Percentiles rank a stretch among this genome's conserved stretches.
These are phyloP conservation scores for Lepiota brunneoincarnata DNA, from an alignment of 768 basidiomycete genomes.

Conservation along the genomic window DNA sequence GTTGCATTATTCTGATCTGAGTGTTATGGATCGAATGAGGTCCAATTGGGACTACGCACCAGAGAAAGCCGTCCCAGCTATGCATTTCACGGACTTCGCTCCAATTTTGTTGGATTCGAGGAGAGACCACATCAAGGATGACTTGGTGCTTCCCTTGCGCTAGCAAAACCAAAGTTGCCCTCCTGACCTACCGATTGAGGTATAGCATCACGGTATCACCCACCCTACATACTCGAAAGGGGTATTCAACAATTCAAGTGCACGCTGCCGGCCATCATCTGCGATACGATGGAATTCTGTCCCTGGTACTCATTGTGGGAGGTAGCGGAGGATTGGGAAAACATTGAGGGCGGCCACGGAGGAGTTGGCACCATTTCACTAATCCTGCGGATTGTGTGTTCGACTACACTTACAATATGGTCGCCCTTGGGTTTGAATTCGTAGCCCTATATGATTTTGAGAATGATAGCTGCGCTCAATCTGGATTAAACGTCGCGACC, in stretches of 20 bases:
- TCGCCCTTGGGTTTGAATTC: conserved; percentile 21
- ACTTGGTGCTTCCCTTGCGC: conserved; percentile 11
- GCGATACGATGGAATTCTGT: conserved; percentile 23
- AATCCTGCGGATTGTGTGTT: conserved; percentile 15
- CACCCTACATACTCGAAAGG: conserved; percentile 23
- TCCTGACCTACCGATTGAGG: background rate
- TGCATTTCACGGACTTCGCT: conserved; percentile 7
- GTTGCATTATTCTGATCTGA: no score
- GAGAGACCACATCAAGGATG: conserved; percentile 6
- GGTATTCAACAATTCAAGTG: conserved; percentile 17
- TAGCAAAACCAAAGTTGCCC: background rate
- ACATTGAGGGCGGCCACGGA: no score
- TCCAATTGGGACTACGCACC: conserved; percentile 7
- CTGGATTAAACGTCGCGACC: background rate
- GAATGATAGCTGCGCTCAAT: conserved; percentile 2
- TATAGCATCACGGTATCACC: background rate
- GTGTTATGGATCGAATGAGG: background rate
- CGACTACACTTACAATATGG: conserved; percentile 19
- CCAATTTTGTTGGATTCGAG: conserved; percentile 7
- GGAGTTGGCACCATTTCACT: conserved; percentile 19
- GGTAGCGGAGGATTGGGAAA: conserved; percentile 22
- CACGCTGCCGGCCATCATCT: conserved; percentile 12
- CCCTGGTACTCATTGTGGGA: conserved; percentile 31
- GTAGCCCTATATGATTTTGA: conserved; percentile 31
- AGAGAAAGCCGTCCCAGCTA: conserved; percentile 14